These are phyloP conservation scores for Pinus albicaulis DNA, from an alignment of 75 land plant species.

Conservation along the genomic window DNA sequence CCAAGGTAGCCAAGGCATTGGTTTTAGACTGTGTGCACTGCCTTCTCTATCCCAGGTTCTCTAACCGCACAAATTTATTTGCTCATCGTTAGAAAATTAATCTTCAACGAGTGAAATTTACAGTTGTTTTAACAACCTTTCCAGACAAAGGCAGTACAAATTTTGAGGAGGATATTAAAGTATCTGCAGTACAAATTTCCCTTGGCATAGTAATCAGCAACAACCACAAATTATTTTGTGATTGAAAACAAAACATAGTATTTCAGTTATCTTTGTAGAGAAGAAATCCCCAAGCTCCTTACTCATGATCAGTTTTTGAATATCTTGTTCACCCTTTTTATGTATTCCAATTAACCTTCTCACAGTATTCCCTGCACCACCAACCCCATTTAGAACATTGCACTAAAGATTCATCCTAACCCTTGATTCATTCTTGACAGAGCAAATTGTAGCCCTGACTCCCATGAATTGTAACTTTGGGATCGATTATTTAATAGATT, in stretches of 20 bases:
- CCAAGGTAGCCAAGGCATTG: too few species aligned
- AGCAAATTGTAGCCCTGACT: constrained; percentile 44
- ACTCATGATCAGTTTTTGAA: constrained; percentile 87
- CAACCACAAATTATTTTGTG: constrained; percentile 83
- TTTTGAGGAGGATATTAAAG: too few species aligned
- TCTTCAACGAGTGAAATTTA: too few species aligned
- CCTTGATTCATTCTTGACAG: constrained; percentile 21
- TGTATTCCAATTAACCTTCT: constrained; percentile 60
- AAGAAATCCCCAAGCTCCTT: constrained; percentile 64
- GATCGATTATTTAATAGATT: not conserved
- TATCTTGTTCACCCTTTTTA: constrained; percentile 70
- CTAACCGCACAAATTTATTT: too few species aligned
- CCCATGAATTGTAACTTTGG: not conserved
- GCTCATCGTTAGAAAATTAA: too few species aligned
- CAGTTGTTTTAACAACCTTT: too few species aligned
- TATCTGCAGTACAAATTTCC: constrained; percentile 96
- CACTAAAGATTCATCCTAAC: constrained; percentile 31
- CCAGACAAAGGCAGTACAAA: too few species aligned
- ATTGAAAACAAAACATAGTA: constrained; percentile 93
- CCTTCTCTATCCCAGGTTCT: too few species aligned
- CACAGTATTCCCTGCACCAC: constrained; percentile 88
- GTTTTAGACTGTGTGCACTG: too few species aligned
- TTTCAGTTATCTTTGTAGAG: constrained; percentile 70
- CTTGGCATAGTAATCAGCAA: constrained; percentile 88
- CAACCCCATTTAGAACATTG: constrained; percentile 74